Conservation (phyloP, 1,284 basidiomycete genomes). For the Leccinum griseonigrum region DNA sequence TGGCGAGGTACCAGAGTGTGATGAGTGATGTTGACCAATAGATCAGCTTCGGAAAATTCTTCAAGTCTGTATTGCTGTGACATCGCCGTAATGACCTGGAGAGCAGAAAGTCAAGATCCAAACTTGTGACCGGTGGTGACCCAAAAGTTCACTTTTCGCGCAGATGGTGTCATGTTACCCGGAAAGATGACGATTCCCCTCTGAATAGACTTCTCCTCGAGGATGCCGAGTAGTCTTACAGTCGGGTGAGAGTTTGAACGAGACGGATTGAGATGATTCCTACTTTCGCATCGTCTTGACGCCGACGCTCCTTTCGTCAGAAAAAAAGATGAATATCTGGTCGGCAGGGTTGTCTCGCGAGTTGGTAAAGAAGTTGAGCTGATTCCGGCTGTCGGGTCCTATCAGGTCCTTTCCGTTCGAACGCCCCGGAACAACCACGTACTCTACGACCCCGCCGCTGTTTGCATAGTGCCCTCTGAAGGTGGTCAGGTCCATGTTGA, state of each 20-base stretch:
- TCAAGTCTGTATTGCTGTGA: slow-evolving; percentile 84
- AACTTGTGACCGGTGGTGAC: background rate
- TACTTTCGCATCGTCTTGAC: slow-evolving; percentile 97
- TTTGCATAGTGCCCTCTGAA: slow-evolving; percentile 72
- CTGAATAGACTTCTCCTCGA: slow-evolving; percentile 88
- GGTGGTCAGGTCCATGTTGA: slow-evolving; percentile 76
- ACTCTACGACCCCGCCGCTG: slow-evolving; percentile 67
- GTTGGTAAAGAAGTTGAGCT: slow-evolving; percentile 87
- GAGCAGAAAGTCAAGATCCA: slow-evolving; percentile 1
- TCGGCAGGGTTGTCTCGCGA: slow-evolving; percentile 66
- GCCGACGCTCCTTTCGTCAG: slow-evolving; percentile 88
- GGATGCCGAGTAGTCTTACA: slow-evolving; percentile 75
- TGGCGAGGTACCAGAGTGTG: slow-evolving; percentile 96
- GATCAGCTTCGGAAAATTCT: slow-evolving; percentile 94
- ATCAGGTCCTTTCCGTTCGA: slow-evolving; percentile 9
- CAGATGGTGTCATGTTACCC: slow-evolving; percentile 95
- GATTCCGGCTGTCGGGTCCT: slow-evolving; percentile 62
- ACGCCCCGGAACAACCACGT: slow-evolving; percentile 10
- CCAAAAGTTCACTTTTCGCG: slow-evolving; percentile 72
- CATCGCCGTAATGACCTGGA: slow-evolving; percentile 87
- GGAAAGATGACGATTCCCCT: slow-evolving; percentile 95
- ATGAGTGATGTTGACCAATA: slow-evolving; percentile 97
- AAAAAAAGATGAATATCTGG: slow-evolving; percentile 94
- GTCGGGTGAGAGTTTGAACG: slow-evolving; percentile 8
- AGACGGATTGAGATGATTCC: slow-evolving; percentile 31